A percentile compares a stretch with the other conserved stretches of the same genome.
Evolutionary conservation across 2,329 filamentous ascomycete genomes (phyloP).

Genomic region (Pseudogymnoascus sp.): DNA sequence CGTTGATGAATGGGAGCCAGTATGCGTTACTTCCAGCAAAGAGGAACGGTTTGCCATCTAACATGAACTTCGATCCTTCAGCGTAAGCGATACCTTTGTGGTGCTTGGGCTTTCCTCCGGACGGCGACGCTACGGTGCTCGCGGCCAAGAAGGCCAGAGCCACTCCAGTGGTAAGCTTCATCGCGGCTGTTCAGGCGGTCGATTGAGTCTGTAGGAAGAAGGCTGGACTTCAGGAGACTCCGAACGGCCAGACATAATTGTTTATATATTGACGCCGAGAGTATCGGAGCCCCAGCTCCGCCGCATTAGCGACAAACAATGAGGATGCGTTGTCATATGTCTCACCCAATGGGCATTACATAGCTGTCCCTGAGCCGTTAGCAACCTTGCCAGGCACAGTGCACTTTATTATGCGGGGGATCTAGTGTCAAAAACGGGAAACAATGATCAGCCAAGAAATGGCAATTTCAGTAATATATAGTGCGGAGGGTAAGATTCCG

Average conservation of each 20-base stretch:
- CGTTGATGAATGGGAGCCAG: conserved; percentile 46
- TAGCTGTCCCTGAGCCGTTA: not conserved
- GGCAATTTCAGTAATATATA: not conserved
- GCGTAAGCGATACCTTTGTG: conserved; percentile 39
- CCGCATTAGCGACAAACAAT: not conserved
- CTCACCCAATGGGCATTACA: not conserved
- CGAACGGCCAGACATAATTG: not conserved
- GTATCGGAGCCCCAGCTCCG: conserved; percentile 3
- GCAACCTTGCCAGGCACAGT: not conserved
- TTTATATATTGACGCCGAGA: not conserved
- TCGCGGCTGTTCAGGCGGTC: not conserved
- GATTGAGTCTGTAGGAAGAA: not conserved
- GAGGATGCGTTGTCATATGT: not conserved
- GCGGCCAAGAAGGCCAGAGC: not conserved
- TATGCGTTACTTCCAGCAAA: conserved; percentile 51
- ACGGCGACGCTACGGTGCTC: not conserved
- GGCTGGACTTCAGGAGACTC: not conserved
- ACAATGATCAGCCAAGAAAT: not conserved
- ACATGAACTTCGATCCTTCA: conserved; percentile 41
- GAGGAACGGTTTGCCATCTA: conserved; percentile 46
- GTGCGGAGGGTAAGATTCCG: conserved; percentile 2
- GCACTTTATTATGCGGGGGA: not conserved
- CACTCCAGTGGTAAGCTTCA: not conserved
- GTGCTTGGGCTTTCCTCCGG: not conserved
- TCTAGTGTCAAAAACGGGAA: not conserved